Conservation (phyloP, 768 basidiomycete species). For the Leccinum rimulosum region DNA sequence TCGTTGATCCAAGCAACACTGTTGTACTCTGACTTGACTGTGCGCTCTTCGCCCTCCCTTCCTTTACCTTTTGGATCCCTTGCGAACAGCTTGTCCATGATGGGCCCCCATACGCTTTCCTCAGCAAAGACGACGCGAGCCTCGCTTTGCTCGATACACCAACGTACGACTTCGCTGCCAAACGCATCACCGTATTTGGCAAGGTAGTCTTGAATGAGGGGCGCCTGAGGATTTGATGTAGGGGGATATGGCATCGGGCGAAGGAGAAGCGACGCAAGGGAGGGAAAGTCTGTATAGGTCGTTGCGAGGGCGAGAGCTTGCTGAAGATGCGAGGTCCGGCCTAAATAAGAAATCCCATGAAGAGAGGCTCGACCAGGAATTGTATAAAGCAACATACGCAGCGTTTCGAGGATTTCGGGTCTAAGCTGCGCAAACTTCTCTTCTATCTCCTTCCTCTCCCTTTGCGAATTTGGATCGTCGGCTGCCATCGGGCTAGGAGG, state of each 20-base stretch:
- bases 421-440: slow-evolving; percentile 69
- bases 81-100: slow-evolving; percentile 71
- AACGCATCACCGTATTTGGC: slow-evolving; percentile 80
- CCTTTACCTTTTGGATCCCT: slow-evolving; percentile 24
- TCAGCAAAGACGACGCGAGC: slow-evolving; percentile 79
- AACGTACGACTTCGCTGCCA: slow-evolving; percentile 84
- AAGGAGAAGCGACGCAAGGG: slow-evolving; percentile 82
- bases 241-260: slow-evolving; percentile 61
- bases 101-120: slow-evolving; percentile 55
- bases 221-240: slow-evolving; percentile 59
- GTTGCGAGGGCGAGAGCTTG: slow-evolving; percentile 84
- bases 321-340: slow-evolving; percentile 59
- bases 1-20: slow-evolving; percentile 87
- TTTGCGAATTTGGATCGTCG: slow-evolving; percentile 47
- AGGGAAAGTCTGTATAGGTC: slow-evolving; percentile 80
- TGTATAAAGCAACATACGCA: slow-evolving; percentile 53
- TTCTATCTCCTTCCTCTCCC: slow-evolving; percentile 57
- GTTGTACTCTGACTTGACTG: slow-evolving; percentile 43
- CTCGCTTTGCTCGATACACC: slow-evolving; percentile 91
- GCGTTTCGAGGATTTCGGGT: slow-evolving; percentile 73
- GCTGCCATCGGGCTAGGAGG: slow-evolving; percentile 43
- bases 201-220: slow-evolving; percentile 68
- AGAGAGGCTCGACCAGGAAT: background rate
- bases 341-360: slow-evolving; percentile 35
- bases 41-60: slow-evolving; percentile 34